phyloP scores from a whole-genome alignment of 257 asterid species.

The Petunia axillaris region DNA sequence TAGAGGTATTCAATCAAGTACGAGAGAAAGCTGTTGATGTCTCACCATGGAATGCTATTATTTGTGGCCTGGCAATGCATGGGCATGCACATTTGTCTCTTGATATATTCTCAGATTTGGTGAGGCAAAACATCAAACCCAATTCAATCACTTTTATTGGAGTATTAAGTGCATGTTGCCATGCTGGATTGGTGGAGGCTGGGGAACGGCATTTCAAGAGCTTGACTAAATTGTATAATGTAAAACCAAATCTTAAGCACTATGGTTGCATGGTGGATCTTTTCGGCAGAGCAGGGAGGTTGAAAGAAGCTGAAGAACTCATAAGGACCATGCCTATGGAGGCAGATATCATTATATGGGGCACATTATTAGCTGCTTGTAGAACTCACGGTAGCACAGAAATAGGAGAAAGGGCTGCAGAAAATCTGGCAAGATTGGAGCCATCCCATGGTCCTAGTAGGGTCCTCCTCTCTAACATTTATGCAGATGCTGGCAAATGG shows the following conservation, averaged over 20 bases:
- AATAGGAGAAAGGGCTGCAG: conserved; percentile 75
- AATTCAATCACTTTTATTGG: conserved; percentile 79
- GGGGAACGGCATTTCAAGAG: conserved; percentile 71
- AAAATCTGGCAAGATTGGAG: conserved; percentile 65
- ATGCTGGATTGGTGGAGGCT: conserved; percentile 80
- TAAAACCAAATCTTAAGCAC: conserved; percentile 83
- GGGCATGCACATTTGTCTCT: conserved; percentile 73
- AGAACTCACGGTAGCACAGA: conserved; percentile 69
- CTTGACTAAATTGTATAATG: conserved; percentile 53
- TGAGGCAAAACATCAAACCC: conserved; percentile 47
- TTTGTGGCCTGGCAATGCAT: conserved; percentile 91
- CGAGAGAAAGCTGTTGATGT: conserved; percentile 51
- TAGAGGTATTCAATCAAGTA: conserved; percentile 57
- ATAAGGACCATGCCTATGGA: conserved; percentile 74
- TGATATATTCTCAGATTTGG: conserved; percentile 61
- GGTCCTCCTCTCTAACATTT: conserved; percentile 74
- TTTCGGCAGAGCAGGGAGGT: conserved; percentile 77
- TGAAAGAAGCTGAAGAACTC: conserved; percentile 76
- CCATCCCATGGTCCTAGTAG: conserved; percentile 93
- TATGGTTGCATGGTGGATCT: conserved; percentile 96
- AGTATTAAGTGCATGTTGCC: conserved; percentile 90
- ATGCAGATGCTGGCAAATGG: conserved; percentile 83
- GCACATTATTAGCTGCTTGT: conserved; percentile 76
- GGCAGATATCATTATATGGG: conserved; percentile 87
- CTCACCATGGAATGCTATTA: conserved; percentile 95